These are phyloP conservation scores for Epichloe sylvatica DNA, from an alignment of 2,329 filamentous ascomycete genomes.

Conservation along the genomic window DNA sequence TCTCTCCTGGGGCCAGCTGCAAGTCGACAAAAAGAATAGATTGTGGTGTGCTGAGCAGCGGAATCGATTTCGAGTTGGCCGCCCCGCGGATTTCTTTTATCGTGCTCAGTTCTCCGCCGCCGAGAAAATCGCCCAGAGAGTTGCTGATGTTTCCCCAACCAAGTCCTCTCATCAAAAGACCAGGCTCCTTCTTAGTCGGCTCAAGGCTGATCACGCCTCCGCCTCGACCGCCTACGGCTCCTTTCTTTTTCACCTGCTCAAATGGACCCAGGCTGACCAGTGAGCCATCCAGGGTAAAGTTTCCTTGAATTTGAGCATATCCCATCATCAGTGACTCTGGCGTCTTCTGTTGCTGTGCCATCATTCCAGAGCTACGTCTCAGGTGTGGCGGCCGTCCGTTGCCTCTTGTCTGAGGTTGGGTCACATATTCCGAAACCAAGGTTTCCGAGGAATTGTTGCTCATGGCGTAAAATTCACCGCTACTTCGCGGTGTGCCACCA, in stretches of 20 bases:
- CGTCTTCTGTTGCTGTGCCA: constrained; percentile 29
- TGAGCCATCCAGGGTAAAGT: constrained; percentile 83
- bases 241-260: constrained; percentile 92
- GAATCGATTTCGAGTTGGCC: constrained; percentile 73
- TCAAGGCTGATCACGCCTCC: constrained; percentile 77
- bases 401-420: constrained; percentile 28
- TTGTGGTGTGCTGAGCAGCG: constrained; percentile 86
- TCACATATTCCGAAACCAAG: constrained; percentile 72
- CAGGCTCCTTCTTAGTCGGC: constrained; percentile 56
- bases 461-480: constrained; percentile 85
- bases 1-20: constrained; percentile 75
- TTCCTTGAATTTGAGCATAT: constrained; percentile 85
- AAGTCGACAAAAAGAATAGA: constrained; percentile 93
- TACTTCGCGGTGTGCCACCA: constrained; percentile 71
- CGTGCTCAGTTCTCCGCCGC: constrained; percentile 73
- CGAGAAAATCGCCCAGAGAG: constrained; percentile 77
- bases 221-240: constrained; percentile 73
- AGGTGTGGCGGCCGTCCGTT: constrained; percentile 29
- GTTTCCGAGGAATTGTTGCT: constrained; percentile 96
- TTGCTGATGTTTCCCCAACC: constrained; percentile 82
- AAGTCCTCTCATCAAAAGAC: constrained; percentile 70
- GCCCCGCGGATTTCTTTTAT: constrained; percentile 91
- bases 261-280: constrained; percentile 80
- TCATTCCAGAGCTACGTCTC: constrained; percentile 32
- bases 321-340: constrained; percentile 94